Evolutionary conservation across 1,139 yeast genomes (phyloP).

Genomic region (Geotrichum australiense): DNA sequence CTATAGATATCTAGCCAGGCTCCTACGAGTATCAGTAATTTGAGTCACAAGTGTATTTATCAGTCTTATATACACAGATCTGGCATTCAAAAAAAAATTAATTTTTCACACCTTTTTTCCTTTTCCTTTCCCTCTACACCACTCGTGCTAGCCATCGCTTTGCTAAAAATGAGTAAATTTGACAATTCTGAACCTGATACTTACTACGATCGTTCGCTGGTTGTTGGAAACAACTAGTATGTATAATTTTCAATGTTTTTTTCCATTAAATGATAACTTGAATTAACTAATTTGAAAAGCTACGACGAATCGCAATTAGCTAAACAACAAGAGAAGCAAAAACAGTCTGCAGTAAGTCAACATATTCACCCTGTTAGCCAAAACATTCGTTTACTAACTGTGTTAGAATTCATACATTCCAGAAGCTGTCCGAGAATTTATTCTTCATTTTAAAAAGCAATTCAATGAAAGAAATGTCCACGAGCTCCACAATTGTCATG

Average conservation of each 20-base stretch:
- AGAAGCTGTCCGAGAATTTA: constrained; percentile 41
- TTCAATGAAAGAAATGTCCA: constrained; percentile 39
- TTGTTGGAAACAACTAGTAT: constrained; percentile 19
- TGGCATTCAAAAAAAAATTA: neutral
- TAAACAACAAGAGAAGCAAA: constrained; percentile 32
- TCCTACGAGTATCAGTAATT: neutral
- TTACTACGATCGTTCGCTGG: constrained; percentile 17
- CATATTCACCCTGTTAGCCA: neutral
- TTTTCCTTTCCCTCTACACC: neutral
- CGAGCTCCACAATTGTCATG: constrained; percentile 42
- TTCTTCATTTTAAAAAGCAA: constrained; percentile 40
- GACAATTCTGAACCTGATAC: constrained; percentile 6
- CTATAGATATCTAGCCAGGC: neutral
- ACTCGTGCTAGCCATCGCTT: neutral
- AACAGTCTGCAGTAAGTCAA: constrained; percentile 19
- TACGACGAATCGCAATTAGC: constrained; percentile 32
- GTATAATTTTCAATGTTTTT: constrained; percentile 2
- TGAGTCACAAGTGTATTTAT: constrained; percentile 1
- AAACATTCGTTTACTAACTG: neutral
- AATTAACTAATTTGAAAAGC: constrained; percentile 11
- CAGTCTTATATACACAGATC: neutral
- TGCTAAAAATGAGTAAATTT: neutral
- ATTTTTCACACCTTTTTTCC: neutral
- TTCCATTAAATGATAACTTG: neutral
- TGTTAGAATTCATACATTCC: constrained; percentile 32